A percentile compares a stretch with the other conserved stretches of the same genome.
Conservation (phyloP, 345 rosid genomes). For the Gossypium ekmanianum region DNA sequence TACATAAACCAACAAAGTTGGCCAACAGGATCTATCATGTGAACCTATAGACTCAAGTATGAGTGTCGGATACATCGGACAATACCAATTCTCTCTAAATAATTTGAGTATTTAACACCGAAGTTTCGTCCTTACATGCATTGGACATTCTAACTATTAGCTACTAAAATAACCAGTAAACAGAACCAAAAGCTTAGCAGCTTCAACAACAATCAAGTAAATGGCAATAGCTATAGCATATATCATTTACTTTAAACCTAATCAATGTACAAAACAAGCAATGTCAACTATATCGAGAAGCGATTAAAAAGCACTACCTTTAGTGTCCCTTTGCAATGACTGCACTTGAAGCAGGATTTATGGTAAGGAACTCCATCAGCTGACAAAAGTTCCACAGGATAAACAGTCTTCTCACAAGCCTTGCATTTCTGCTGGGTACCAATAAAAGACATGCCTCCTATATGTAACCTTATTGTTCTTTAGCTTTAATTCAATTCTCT, state of each 20-base stretch:
- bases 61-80: neutral
- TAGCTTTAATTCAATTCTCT: neutral
- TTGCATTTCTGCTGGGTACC: conserved; percentile 85
- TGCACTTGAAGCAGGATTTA: conserved; percentile 89
- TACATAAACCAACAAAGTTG: neutral
- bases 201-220: neutral
- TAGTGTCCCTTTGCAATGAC: conserved; percentile 86
- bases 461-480: conserved; percentile 14
- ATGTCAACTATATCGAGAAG: neutral
- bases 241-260: neutral
- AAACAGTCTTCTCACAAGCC: conserved; percentile 94
- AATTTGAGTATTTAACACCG: neutral
- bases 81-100: neutral
- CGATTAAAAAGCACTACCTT: conserved; percentile 39
- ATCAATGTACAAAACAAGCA: neutral
- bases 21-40: neutral
- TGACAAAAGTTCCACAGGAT: conserved; percentile 81
- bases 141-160: neutral
- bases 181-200: neutral
- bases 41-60: neutral
- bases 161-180: neutral
- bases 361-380: conserved; percentile 91
- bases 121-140: neutral
- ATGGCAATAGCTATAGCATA: neutral
- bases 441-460: neutral